Evolutionary conservation across 495 filamentous ascomycete species (phyloP).

Genomic region (Gamarada debralockiae): DNA sequence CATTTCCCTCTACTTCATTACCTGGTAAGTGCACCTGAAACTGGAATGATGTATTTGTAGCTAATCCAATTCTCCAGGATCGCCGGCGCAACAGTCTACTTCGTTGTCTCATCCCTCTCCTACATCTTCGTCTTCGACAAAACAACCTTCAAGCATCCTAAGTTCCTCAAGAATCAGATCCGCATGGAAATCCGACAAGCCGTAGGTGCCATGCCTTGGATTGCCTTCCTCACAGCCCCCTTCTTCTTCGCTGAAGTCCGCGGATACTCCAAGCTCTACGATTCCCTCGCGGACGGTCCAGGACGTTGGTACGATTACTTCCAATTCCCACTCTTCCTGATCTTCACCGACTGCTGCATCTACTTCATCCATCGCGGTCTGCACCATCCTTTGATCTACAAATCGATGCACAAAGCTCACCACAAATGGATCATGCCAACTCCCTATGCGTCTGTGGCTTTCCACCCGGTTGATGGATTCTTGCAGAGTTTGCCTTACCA

Average conservation of each 20-base stretch:
- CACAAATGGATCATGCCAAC: conserved; percentile 99
- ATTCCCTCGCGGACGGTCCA: conserved; percentile 65
- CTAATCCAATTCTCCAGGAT: conserved; percentile 49
- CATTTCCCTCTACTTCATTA: conserved; percentile 74
- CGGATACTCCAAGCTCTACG: conserved; percentile 86
- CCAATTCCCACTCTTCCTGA: conserved; percentile 89
- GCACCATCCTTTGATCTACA: conserved; percentile 82
- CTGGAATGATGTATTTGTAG: background rate
- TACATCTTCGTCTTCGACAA: conserved; percentile 96
- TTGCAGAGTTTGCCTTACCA: conserved; percentile 92
- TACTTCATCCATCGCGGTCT: conserved; percentile 93
- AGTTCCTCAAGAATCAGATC: conserved; percentile 94
- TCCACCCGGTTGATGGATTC: conserved; percentile 93
- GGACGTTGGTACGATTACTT: conserved; percentile 72
- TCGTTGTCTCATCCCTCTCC: conserved; percentile 75
- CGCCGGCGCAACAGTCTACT: conserved; percentile 82
- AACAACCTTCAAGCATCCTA: conserved; percentile 81
- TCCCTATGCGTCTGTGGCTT: conserved; percentile 86
- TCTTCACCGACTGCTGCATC: conserved; percentile 90
- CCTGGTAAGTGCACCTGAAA: conserved; percentile 60
- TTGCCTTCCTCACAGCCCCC: conserved; percentile 80
- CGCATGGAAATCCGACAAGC: conserved; percentile 81
- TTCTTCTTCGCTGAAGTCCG: conserved; percentile 80
- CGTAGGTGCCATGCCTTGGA: conserved; percentile 68
- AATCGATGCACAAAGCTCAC: conserved; percentile 89